Evolutionary conservation across 2,329 filamentous ascomycete genomes (phyloP).

Genomic region (Atkinsonella hypoxylon): DNA sequence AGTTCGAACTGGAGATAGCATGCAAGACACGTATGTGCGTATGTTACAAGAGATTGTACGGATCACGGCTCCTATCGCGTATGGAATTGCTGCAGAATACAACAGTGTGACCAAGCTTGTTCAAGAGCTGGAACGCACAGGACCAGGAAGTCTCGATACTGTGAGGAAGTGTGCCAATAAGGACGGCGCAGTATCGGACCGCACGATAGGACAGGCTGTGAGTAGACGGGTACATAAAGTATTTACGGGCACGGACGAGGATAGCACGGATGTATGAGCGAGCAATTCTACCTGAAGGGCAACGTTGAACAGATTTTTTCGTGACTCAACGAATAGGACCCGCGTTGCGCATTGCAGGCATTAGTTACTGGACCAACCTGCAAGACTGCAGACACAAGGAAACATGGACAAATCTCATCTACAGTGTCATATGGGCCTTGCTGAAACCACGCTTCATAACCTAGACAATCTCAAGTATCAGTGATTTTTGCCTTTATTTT

Average conservation of each 20-base stretch:
- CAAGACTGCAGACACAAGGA: not conserved
- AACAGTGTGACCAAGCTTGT: conserved; percentile 45
- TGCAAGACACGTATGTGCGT: conserved; percentile 54
- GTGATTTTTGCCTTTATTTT: not conserved
- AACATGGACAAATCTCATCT: not conserved
- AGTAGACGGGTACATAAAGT: conserved; percentile 48
- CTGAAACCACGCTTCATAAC: too few species aligned
- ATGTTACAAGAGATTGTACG: conserved; percentile 68
- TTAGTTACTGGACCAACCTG: not conserved
- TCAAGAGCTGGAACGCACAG: conserved; percentile 42
- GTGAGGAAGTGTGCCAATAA: conserved; percentile 45
- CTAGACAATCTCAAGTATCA: conserved; percentile 1
- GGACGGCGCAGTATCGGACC: conserved; percentile 43
- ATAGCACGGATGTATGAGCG: conserved; percentile 38
- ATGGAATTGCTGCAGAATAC: conserved; percentile 54
- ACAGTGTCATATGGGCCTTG: not conserved
- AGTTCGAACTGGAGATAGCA: conserved; percentile 55
- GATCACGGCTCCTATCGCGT: conserved; percentile 60
- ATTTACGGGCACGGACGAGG: conserved; percentile 44
- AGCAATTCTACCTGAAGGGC: conserved; percentile 5
- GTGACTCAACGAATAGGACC: not conserved
- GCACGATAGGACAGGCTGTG: conserved; percentile 42
- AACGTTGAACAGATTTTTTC: too few species aligned
- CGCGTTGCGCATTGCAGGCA: too few species aligned
- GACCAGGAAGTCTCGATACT: conserved; percentile 49